Conservation (phyloP, 805 yeast genomes). For the Grigorovia yakushimaensis region DNA sequence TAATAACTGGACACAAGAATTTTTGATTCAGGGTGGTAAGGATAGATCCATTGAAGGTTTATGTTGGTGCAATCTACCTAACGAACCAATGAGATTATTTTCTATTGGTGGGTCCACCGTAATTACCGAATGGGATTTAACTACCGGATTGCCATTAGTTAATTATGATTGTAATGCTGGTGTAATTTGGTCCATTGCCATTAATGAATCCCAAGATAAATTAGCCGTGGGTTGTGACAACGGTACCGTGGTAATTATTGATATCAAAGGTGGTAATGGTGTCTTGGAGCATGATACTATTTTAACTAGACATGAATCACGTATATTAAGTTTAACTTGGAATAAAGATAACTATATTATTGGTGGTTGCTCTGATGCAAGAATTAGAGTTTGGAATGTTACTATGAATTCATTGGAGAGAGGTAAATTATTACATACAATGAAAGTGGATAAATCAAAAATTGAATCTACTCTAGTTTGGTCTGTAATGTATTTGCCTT, state of each 20-base stretch:
- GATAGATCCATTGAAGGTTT: slow-evolving; percentile 85
- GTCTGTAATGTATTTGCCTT: slow-evolving; percentile 61
- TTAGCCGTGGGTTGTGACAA: slow-evolving; percentile 93
- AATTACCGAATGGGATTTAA: slow-evolving; percentile 85
- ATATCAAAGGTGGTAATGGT: slow-evolving; percentile 83
- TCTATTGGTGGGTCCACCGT: slow-evolving; percentile 90
- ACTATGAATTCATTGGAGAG: slow-evolving; percentile 20
- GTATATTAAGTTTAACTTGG: slow-evolving; percentile 78
- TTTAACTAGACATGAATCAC: slow-evolving; percentile 72
- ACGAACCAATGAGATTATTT: slow-evolving; percentile 59
- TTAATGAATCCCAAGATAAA: slow-evolving; percentile 47
- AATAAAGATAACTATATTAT: slow-evolving; percentile 51
- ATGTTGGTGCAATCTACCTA: slow-evolving; percentile 56
- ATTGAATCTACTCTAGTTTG: slow-evolving; percentile 85
- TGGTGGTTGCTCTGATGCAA: slow-evolving; percentile 96
- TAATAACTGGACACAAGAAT: slow-evolving; percentile 72
- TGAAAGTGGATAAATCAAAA: slow-evolving; percentile 86
- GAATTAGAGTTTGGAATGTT: slow-evolving; percentile 69
- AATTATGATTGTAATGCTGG: slow-evolving; percentile 90
- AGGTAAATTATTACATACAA: slow-evolving; percentile 68
- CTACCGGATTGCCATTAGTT: slow-evolving; percentile 57
- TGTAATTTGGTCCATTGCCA: slow-evolving; percentile 80
- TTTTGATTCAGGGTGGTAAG: slow-evolving; percentile 61
- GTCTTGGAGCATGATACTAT: slow-evolving; percentile 64
- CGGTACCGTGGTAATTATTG: slow-evolving; percentile 77